These are phyloP conservation scores for Zizania latifolia DNA, from an alignment of 176 grass and related monocot species.

Conservation along the genomic window DNA sequence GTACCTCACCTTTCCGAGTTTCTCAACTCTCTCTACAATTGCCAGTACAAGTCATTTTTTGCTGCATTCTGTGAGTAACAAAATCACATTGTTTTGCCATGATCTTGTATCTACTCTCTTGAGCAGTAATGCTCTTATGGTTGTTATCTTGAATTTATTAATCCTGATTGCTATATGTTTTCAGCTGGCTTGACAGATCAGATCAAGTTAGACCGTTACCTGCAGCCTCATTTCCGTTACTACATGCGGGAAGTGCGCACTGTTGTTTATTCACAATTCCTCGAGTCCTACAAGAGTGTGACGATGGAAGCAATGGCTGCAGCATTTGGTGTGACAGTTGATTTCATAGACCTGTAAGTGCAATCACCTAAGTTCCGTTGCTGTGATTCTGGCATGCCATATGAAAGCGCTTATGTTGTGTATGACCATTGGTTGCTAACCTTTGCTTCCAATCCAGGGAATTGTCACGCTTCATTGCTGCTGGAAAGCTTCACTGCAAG, in stretches of 20 bases:
- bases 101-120: background rate
- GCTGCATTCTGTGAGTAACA: constrained; percentile 82
- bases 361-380: background rate
- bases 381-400: background rate
- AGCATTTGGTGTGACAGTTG: constrained; percentile 73
- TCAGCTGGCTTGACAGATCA: constrained; percentile 88
- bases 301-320: constrained; percentile 97
- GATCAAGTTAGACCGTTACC: constrained; percentile 83
- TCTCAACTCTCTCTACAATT: constrained; percentile 78
- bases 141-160: constrained; percentile 23
- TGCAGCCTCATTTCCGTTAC: constrained; percentile 94
- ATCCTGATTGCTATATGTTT: constrained; percentile 23
- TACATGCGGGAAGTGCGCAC: constrained; percentile 91
- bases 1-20: constrained; percentile 92
- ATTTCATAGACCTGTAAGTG: constrained; percentile 96
- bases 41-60: constrained; percentile 94
- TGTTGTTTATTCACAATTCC: constrained; percentile 84
- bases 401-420: background rate
- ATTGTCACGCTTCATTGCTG: constrained; percentile 86
- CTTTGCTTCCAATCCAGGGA: constrained; percentile 32
- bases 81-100: constrained; percentile 12
- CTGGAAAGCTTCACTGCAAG: constrained; percentile 97
- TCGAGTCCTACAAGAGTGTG: constrained; percentile 96
- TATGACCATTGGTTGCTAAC: background rate
- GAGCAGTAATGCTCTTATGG: background rate